Evolutionary conservation across 1,139 yeast species (phyloP).

Genomic region (Suhomyces bolitotheri): DNA sequence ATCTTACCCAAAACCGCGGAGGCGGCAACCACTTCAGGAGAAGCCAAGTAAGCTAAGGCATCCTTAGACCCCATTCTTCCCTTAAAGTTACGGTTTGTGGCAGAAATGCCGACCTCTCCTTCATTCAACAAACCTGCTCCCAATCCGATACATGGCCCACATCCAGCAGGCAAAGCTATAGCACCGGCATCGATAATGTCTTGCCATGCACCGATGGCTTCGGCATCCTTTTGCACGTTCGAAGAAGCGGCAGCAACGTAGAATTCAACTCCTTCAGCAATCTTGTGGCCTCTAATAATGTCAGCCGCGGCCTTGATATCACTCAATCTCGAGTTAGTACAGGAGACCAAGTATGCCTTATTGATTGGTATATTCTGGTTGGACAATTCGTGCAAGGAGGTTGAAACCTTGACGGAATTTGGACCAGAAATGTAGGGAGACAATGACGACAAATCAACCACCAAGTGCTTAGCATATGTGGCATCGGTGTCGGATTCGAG

Average conservation of each 20-base stretch:
- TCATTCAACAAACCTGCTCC: constrained; percentile 92
- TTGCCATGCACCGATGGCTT: constrained; percentile 88
- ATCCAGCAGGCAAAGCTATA: constrained; percentile 93
- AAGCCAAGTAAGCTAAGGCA: constrained; percentile 92
- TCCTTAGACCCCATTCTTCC: constrained; percentile 99
- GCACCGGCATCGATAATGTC: constrained; percentile 90
- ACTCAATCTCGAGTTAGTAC: constrained; percentile 91
- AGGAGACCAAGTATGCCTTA: constrained; percentile 96
- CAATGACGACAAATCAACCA: constrained; percentile 76
- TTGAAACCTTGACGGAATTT: constrained; percentile 90
- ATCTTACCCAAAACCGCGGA: constrained; percentile 92
- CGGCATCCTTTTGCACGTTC: constrained; percentile 90
- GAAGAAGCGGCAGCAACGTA: constrained; percentile 98
- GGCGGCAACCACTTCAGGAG: constrained; percentile 98
- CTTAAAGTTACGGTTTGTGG: constrained; percentile 96
- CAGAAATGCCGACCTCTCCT: constrained; percentile 97
- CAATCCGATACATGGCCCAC: constrained; percentile 98
- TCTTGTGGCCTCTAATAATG: constrained; percentile 74
- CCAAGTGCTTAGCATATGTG: constrained; percentile 80
- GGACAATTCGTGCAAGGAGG: constrained; percentile 72
- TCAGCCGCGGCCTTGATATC: constrained; percentile 95
- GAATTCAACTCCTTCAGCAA: constrained; percentile 88
- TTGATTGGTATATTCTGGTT: constrained; percentile 72
- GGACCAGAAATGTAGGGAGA: constrained; percentile 97
- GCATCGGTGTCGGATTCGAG: constrained; percentile 72